Percentiles rank a stretch among this genome's conserved stretches.
phyloP scores from a whole-genome alignment of 73 alveolate genomes.

The Stentor coeruleus region DNA sequence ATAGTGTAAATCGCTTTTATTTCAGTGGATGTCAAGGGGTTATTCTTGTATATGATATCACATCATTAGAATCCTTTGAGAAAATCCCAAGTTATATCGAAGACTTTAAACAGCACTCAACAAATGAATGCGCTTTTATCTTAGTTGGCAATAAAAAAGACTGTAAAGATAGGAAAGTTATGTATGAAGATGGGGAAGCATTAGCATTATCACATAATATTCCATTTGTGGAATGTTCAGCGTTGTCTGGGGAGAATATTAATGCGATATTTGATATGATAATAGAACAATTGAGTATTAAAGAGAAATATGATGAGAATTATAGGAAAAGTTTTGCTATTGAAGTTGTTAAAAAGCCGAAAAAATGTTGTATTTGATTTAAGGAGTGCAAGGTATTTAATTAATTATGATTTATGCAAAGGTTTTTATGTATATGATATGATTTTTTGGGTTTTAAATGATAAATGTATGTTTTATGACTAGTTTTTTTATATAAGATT shows the following conservation, averaged over 20 bases:
- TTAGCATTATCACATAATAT: background rate
- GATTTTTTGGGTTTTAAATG: too few species aligned
- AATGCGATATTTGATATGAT: too few species aligned
- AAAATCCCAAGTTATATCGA: background rate
- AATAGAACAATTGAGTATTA: background rate
- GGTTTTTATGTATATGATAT: background rate
- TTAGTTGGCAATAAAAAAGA: background rate
- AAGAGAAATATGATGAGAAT: background rate
- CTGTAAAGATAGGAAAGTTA: slow-evolving; percentile 11
- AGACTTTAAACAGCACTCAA: background rate
- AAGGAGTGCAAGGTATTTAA: background rate
- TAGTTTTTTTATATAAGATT: background rate
- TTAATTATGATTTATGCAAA: background rate
- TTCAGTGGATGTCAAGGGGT: background rate
- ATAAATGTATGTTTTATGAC: too few species aligned
- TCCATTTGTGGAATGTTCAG: slow-evolving; percentile 1
- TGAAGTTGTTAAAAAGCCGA: background rate
- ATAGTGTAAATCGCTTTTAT: background rate
- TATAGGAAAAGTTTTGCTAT: background rate
- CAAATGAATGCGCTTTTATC: background rate
- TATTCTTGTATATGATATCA: background rate
- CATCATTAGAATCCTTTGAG: background rate
- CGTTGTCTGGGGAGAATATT: background rate
- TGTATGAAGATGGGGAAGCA: background rate
- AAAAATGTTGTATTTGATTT: background rate